Evolutionary conservation across 2,329 filamentous ascomycete genomes (phyloP), one percentile per base, ranked within the genome.

Genomic region (Aspergillus transmontanensis): DNA sequence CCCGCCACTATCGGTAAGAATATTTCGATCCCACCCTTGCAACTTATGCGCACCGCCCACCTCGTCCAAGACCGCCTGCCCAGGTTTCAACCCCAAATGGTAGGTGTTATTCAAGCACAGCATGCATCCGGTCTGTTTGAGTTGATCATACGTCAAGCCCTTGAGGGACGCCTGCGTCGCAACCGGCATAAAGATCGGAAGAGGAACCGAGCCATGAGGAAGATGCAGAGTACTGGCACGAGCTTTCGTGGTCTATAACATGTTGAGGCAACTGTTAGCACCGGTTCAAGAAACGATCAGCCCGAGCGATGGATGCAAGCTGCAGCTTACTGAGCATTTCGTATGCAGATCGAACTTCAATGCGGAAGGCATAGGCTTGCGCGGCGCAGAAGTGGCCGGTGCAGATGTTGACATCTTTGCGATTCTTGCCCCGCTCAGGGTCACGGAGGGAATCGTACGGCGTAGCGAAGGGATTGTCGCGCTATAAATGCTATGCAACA

Each of bases 81-180:
- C 96, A 0, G 95, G 95, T 79, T 97, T 98, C 60, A 99, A 82
- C 11, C 95, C 95, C 64, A 99, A 83, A 77, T 99, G 95, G 75
- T 99, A 99, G 14, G 95, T 99, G 80, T 99, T 99, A 81, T 99
- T 99, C 68, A 99, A 82, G 77, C 95, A 99, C 48, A 99, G 82
- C 63, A 91, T 88, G 74, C 96, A 99, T 50, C 92, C 89, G 0
- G 94, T 96, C 59, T 92, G 89, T 72, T 95, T 94, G 2, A 99
- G 84, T 75, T 99, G 95, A 68, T 94, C 90, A 1, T 94, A 93
- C 0, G 95, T 98, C 61, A 99, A 81, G 50, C 95, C 95, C 76
- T 99, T 99, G 45, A 99, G 84, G 0, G 94, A 97, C 1, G 92
- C 95, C 79, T 99, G 95, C 0, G 95, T 99, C 34, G 95, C 95